A percentile compares a stretch with the other conserved stretches of the same genome.
Evolutionary conservation across 1,139 yeast species (phyloP).

Genomic region (Pichia sp.): DNA sequence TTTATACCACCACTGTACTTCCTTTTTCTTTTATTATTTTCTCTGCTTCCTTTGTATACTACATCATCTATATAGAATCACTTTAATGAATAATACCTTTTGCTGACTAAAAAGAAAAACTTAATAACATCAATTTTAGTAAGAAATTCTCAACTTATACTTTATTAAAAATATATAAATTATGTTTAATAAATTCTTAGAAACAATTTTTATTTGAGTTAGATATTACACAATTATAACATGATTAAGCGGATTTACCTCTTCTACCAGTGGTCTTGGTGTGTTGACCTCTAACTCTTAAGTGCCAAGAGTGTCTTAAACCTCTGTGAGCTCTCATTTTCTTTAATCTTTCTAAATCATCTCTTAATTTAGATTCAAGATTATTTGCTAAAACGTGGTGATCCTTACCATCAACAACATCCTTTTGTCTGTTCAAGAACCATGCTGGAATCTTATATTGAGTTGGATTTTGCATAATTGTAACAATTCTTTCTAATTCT

Average conservation of each 20-base stretch:
- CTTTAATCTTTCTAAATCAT: conserved; percentile 99
- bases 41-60: background rate
- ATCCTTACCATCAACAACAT: conserved; percentile 97
- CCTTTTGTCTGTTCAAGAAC: conserved; percentile 99
- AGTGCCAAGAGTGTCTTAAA: conserved; percentile 99
- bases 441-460: conserved; percentile 99
- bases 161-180: background rate
- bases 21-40: background rate
- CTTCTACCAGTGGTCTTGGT: conserved; percentile 99
- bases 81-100: too few species aligned
- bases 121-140: background rate
- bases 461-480: conserved; percentile 99
- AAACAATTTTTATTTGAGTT: background rate
- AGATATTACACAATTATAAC: conserved; percentile 1
- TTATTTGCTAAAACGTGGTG: conserved; percentile 98
- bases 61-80: background rate
- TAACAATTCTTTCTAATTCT: conserved; percentile 99
- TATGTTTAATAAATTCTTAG: too few species aligned
- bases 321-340: conserved; percentile 99
- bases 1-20: too few species aligned
- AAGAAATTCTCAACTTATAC: background rate
- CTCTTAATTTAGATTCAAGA: conserved; percentile 99
- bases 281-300: conserved; percentile 97
- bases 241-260: conserved; percentile 39
- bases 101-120: too few species aligned